Percentiles rank a stretch among this genome's conserved stretches.
These are phyloP conservation scores for Eugenia klotzschiana DNA, from an alignment of 441 rosid species.

Conservation along the genomic window DNA sequence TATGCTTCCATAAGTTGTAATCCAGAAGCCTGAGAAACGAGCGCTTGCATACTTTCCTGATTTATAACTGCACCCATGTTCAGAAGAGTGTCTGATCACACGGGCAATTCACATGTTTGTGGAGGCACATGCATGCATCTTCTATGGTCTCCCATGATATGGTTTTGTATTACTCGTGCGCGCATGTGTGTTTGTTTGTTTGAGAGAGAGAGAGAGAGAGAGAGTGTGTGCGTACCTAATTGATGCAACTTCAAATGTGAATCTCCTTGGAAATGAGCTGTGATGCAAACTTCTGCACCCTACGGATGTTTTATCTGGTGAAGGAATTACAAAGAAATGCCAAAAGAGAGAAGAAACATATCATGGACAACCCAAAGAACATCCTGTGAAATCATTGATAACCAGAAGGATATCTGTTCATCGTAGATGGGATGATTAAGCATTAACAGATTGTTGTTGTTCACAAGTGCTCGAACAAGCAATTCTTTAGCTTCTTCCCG, in stretches of 20 bases:
- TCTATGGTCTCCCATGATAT: neutral
- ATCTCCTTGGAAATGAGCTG: conserved; percentile 21
- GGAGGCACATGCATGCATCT: neutral
- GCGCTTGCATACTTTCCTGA: neutral
- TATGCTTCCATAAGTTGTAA: neutral
- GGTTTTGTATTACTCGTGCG: neutral
- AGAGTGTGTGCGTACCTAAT: neutral
- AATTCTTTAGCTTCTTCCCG: conserved; percentile 75
- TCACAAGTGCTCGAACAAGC: conserved; percentile 68
- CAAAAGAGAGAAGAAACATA: neutral
- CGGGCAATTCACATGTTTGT: neutral
- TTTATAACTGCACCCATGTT: neutral
- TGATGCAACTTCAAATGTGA: conserved; percentile 1
- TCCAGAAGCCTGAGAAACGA: neutral
- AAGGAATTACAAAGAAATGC: conserved; percentile 23
- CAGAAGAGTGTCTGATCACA: neutral
- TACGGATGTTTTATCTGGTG: conserved; percentile 38
- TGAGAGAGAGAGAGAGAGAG: neutral
- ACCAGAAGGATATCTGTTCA: conserved; percentile 72
- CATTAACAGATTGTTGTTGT: conserved; percentile 65
- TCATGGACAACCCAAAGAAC: conserved; percentile 35
- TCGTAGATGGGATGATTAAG: conserved; percentile 73
- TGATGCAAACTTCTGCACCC: conserved; percentile 51
- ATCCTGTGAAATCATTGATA: conserved; percentile 14
- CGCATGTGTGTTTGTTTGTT: neutral